Evolutionary conservation across 2,329 filamentous ascomycete genomes (phyloP), one percentile per base, ranked within the genome.

Genomic region (Xylariaceae sp.): DNA sequence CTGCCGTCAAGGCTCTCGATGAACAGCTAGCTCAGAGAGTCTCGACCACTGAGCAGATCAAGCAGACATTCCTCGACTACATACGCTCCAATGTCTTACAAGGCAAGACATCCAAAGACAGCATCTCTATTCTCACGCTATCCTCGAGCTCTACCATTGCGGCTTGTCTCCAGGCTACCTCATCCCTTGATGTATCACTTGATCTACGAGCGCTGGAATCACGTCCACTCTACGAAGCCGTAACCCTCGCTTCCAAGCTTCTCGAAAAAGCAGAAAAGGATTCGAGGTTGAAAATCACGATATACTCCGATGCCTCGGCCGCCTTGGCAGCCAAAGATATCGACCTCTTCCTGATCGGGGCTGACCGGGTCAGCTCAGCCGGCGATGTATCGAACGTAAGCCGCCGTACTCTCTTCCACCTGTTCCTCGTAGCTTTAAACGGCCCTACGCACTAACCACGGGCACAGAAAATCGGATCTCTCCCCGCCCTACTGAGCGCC

Each of bases 131-230:
- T 3, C 60, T 83, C 40, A 84, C 78, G 0, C 53, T 83, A 2
- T 83, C 78, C 0, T 71, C 71, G 6, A 83, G 78, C 44, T 81
- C 77, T 3, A 82, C 80, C 0, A 75, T 83, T 42, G 62, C 60
- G 3, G 55, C 64, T 12, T 68, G 66, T 34, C 63, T 84, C 9
- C 49, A 67, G 18, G 59, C 66, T 2, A 59, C 70, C 9, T 47
- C 53, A 1, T 47, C 50, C 2, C 53, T 63, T 3, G 56, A 51
- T 2, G 54, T 68, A 6, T 50, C 44, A 0, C 53, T 83, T 7
- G 69, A 80, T 34, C 57, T 85, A 13, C 71, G 70, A 4, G 64
- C 86, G 19, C 66, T 86, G 3, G 81, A 85, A 55, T 85, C 81
- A 2, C 67, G 81, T 1, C 82, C 82, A 0, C 65, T 79, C 1